Evolutionary conservation across 805 yeast species (phyloP), one percentile per base, ranked within the genome.

Genomic region (Grigorovia humatica): DNA sequence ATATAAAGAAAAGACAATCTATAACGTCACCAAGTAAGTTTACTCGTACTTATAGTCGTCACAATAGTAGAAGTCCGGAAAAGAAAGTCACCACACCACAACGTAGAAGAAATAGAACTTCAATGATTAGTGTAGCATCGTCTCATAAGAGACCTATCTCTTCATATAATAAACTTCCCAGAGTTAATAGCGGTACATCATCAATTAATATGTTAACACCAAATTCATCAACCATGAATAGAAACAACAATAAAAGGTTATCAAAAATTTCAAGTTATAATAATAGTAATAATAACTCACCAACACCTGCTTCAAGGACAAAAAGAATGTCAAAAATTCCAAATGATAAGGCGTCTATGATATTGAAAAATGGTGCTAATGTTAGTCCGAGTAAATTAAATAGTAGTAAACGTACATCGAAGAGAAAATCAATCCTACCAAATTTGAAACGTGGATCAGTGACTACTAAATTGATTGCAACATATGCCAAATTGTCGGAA

Each of bases 401-500:
- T 15, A 47, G 27, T 19, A 42, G 44, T 41, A 57, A 64, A 52
- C 59, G 61, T 41, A 45, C 55, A 2, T 59, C 62, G 44, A 62
- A 65, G 50, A 67, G 77, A 55, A 62, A 64, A 48, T 73, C 77
- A 0, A 60, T 70, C 59, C 54, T 69, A 52, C 71, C 69, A 43
- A 69, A 61, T 41, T 69, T 72, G 54, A 79, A 83, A 61, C 76
- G 90, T 59, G 83, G 83, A 55, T 83, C 90, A 0, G 80, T 85
- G 45, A 84, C 91, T 0, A 73, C 87, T 44, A 84, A 82, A 60
- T 65, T 85, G 55, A 75, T 85, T 53, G 77, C 88, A 0, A 81
- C 88, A 0, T 85, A 85, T 65, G 88, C 91, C 38, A 83, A 81
- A 62, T 69, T 85, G 54, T 75, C 87, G 2, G 83, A 81, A 52